Evolutionary conservation across 1,284 basidiomycete species (phyloP).

Genomic region (Ganoderma resinaceum): DNA sequence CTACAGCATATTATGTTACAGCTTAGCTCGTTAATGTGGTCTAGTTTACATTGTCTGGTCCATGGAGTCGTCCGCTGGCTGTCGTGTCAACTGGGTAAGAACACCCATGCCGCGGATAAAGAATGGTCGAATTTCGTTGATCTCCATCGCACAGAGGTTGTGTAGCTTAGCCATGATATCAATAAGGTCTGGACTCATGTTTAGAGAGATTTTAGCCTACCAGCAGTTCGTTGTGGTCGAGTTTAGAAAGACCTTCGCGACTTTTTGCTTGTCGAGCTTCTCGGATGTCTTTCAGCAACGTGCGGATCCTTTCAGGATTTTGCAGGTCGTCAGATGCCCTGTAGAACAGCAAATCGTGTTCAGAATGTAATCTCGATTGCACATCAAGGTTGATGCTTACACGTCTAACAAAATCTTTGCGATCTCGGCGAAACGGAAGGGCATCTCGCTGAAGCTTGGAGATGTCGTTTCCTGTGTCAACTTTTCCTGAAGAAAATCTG

Average conservation of each 20-base stretch:
- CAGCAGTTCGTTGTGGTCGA: constrained; percentile 82
- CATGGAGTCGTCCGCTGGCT: constrained; percentile 35
- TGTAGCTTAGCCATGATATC: constrained; percentile 63
- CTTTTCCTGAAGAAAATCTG: constrained; percentile 82
- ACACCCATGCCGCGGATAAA: constrained; percentile 86
- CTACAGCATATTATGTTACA: neutral
- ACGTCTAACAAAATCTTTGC: constrained; percentile 90
- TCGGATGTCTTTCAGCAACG: constrained; percentile 90
- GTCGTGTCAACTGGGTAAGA: constrained; percentile 54
- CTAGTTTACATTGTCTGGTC: constrained; percentile 17
- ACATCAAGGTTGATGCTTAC: constrained; percentile 56
- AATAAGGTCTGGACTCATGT: neutral
- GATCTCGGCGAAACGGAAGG: constrained; percentile 89
- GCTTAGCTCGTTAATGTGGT: no score
- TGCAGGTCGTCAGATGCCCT: constrained; percentile 93
- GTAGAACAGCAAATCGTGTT: constrained; percentile 4
- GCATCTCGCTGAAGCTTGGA: constrained; percentile 77
- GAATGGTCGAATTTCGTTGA: constrained; percentile 92
- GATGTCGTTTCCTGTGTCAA: constrained; percentile 76
- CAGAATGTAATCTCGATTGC: neutral
- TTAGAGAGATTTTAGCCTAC: constrained; percentile 49
- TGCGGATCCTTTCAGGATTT: constrained; percentile 82
- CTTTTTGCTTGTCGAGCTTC: constrained; percentile 96
- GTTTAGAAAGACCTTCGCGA: constrained; percentile 77
- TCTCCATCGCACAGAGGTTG: constrained; percentile 89